These are phyloP conservation scores for Carallia pectinifolia DNA, from an alignment of 345 rosid genomes.

Conservation along the genomic window DNA sequence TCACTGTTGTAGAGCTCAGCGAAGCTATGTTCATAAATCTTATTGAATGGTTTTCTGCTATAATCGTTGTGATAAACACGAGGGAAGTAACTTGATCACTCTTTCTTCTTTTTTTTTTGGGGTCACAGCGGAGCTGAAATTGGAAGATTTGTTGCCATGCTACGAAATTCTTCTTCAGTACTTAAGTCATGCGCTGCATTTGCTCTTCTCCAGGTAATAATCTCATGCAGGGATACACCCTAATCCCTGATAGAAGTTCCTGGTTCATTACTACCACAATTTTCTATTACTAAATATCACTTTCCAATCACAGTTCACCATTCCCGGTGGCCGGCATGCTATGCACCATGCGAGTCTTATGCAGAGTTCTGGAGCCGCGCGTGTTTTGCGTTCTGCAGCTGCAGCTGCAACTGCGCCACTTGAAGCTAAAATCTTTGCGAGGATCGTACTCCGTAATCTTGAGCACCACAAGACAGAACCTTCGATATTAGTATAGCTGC, in stretches of 20 bases:
- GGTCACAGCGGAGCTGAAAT: constrained; percentile 35
- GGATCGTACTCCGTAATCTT: constrained; percentile 74
- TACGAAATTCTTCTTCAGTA: constrained; percentile 34
- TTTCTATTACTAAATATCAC: neutral
- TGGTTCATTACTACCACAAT: too few species aligned
- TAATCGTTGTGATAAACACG: neutral
- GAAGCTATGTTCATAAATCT: too few species aligned
- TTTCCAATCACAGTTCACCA: constrained; percentile 56
- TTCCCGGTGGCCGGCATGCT: constrained; percentile 89
- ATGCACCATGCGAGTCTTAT: constrained; percentile 81
- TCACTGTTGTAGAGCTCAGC: neutral
- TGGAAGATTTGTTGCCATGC: constrained; percentile 43
- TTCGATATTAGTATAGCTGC: constrained; percentile 22
- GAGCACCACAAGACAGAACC: constrained; percentile 71
- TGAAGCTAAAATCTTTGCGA: constrained; percentile 78
- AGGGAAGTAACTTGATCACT: neutral
- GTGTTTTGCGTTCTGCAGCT: constrained; percentile 80
- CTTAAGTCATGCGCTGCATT: constrained; percentile 40
- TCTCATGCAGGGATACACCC: neutral
- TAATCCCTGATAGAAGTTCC: neutral
- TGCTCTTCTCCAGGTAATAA: constrained; percentile 44
- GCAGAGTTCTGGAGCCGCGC: constrained; percentile 77
- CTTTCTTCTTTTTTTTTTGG: neutral
- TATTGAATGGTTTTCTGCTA: too few species aligned
- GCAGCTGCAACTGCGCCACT: constrained; percentile 80